Evolutionary conservation across 202 grass and related monocot genomes (phyloP).

Genomic region (Tripidium arundinaceum): DNA sequence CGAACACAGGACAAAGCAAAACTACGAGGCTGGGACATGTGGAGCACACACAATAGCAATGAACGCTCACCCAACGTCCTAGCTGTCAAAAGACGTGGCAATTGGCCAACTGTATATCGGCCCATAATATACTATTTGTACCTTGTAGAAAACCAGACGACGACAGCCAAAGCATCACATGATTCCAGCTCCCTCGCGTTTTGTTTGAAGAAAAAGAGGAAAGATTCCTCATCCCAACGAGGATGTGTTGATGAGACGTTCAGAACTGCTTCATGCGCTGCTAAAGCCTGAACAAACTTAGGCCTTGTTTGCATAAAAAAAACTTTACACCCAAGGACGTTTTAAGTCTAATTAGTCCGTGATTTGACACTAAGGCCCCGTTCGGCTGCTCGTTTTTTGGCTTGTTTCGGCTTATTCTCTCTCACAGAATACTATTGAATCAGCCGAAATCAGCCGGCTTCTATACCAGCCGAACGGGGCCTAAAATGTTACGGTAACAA

Average conservation of each 20-base stretch:
- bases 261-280: constrained; percentile 8
- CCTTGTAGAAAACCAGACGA: neutral
- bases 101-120: neutral
- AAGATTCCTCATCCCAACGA: constrained; percentile 32
- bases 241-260: constrained; percentile 9
- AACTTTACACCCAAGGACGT: no score
- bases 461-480: no score
- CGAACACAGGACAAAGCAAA: neutral
- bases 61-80: neutral
- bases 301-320: no score
- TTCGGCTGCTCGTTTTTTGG: no score
- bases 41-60: neutral
- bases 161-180: constrained; percentile 5
- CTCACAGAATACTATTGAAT: no score
- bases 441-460: no score
- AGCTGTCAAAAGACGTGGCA: constrained; percentile 14
- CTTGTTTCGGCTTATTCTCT: no score
- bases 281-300: constrained; percentile 15
- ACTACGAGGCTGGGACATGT: neutral
- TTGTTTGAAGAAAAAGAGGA: constrained; percentile 38
- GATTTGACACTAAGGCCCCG: no score
- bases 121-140: constrained; percentile 1
- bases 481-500: no score
- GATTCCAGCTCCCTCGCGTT: constrained; percentile 25
- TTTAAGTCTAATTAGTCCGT: no score